These are phyloP conservation scores for Leishmania mexicana DNA, from an alignment of 208 protist species.

Conservation along the genomic window DNA sequence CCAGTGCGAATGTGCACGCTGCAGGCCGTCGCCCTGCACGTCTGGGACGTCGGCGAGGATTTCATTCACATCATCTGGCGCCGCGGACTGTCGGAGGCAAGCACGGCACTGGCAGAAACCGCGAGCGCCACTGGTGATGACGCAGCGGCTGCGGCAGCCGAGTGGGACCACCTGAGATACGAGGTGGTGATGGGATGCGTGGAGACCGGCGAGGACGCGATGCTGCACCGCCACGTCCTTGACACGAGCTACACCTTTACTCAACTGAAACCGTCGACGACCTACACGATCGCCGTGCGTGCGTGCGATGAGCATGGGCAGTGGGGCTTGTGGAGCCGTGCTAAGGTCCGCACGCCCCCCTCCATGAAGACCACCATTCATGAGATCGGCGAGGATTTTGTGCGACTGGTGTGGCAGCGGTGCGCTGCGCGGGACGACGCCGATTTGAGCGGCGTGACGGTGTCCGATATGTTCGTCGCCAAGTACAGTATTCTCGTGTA, in stretches of 20 bases:
- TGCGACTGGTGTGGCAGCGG: slow-evolving; percentile 90
- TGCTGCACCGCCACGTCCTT: slow-evolving; percentile 83
- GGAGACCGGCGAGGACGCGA: slow-evolving; percentile 73
- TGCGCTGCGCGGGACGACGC: slow-evolving; percentile 18
- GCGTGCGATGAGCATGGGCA: slow-evolving; percentile 83
- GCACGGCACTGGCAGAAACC: neutral
- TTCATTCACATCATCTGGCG: slow-evolving; percentile 86
- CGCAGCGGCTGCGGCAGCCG: neutral
- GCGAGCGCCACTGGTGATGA: neutral
- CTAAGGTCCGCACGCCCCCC: slow-evolving; percentile 83
- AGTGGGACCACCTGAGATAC: slow-evolving; percentile 85
- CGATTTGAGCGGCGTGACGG: slow-evolving; percentile 31
- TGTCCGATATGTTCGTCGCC: slow-evolving; percentile 74
- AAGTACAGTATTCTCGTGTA: slow-evolving; percentile 87
- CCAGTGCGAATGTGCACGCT: slow-evolving; percentile 76
- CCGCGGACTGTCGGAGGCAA: slow-evolving; percentile 48
- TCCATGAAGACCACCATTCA: slow-evolving; percentile 77
- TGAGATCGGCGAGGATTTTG: slow-evolving; percentile 94
- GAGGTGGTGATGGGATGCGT: slow-evolving; percentile 87
- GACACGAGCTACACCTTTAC: slow-evolving; percentile 88
- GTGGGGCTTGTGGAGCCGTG: slow-evolving; percentile 86
- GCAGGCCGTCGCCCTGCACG: slow-evolving; percentile 65
- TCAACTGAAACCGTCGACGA: slow-evolving; percentile 77
- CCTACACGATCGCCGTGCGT: slow-evolving; percentile 88
- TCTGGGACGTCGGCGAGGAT: slow-evolving; percentile 90